Conservation (phyloP, 805 yeast genomes). For the Candida tibetensis region DNA sequence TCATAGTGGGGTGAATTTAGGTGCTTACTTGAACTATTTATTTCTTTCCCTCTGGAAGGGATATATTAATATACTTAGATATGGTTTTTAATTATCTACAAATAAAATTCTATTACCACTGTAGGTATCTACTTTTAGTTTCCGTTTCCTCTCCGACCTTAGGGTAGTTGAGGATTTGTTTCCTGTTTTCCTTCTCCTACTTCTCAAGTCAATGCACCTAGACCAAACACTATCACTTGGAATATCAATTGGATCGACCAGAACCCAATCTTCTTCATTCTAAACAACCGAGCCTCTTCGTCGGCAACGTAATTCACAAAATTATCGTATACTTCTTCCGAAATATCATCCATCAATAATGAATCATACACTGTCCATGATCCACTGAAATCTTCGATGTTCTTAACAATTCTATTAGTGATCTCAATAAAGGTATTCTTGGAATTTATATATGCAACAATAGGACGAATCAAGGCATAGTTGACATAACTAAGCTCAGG, state of each 20-base stretch:
- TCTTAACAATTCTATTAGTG: constrained; percentile 75
- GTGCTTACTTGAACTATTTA: no score
- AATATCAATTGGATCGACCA: constrained; percentile 87
- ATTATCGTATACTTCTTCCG: constrained; percentile 85
- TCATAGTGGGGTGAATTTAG: not conserved
- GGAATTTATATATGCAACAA: constrained; percentile 92
- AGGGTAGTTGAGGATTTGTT: no score
- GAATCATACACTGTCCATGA: constrained; percentile 96
- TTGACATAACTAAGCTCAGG: constrained; percentile 89
- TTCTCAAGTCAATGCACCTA: constrained; percentile 52
- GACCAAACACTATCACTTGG: constrained; percentile 77
- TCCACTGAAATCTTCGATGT: constrained; percentile 83
- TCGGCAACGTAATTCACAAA: constrained; percentile 86
- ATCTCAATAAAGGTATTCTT: constrained; percentile 87
- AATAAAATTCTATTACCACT: no score
- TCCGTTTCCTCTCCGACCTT: no score
- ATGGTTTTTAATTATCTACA: no score
- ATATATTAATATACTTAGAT: no score
- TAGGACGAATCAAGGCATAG: constrained; percentile 88
- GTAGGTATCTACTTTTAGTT: no score
- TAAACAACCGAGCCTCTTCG: constrained; percentile 67
- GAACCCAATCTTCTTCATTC: constrained; percentile 83
- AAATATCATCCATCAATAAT: constrained; percentile 83
- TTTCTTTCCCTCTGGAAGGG: no score
- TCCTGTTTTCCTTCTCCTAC: not conserved